Conservation (phyloP, 345 rosid genomes). For the Dimocarpus longan region DNA sequence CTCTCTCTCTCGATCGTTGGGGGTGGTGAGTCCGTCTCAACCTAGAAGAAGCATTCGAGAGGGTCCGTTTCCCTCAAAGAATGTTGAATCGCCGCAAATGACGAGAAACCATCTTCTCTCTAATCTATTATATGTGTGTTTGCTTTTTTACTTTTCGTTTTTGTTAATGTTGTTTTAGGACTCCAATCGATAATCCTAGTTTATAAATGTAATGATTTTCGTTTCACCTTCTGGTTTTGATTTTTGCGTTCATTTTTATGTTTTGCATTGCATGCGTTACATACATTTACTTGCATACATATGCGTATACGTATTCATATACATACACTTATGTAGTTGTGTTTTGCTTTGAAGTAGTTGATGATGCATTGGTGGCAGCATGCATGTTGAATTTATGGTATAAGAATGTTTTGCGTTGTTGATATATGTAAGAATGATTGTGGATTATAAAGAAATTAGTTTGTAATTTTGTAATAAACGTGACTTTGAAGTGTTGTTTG, state of each 20-base stretch:
- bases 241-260: too few species aligned
- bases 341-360: too few species aligned
- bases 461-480: too few species aligned
- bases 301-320: background rate
- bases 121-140: too few species aligned
- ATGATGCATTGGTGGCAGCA: too few species aligned
- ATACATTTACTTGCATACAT: background rate
- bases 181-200: background rate
- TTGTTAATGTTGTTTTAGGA: background rate
- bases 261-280: background rate
- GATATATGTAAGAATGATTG: too few species aligned
- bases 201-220: background rate
- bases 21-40: constrained; percentile 11
- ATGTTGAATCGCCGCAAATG: background rate
- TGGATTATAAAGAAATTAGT: too few species aligned
- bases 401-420: too few species aligned
- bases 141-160: background rate
- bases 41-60: background rate
- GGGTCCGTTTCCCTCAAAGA: background rate
- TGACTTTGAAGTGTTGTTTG: too few species aligned
- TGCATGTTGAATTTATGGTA: too few species aligned
- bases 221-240: background rate
- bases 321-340: too few species aligned
- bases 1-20: background rate
- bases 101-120: background rate